phyloP scores from a whole-genome alignment of 495 filamentous ascomycete species.

The Cryomyces minteri region DNA sequence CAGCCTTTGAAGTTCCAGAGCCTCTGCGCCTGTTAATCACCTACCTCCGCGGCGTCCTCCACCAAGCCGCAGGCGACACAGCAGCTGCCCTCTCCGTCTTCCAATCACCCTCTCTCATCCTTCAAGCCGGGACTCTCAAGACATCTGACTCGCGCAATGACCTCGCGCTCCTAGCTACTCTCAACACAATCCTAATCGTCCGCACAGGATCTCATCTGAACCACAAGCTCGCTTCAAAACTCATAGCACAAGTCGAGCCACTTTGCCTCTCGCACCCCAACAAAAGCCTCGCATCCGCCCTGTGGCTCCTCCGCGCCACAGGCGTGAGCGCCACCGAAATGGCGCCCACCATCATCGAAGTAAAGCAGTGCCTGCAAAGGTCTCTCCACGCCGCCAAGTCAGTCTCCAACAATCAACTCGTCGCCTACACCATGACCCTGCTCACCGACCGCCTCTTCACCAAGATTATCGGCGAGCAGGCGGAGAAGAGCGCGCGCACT shows the following conservation, averaged over 20 bases:
- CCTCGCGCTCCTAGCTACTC: conserved; percentile 52
- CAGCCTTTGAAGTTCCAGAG: conserved; percentile 24
- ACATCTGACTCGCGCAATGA: conserved; percentile 39
- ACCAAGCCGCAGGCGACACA: conserved; percentile 62
- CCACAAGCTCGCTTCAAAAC: conserved; percentile 23
- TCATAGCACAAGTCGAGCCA: conserved; percentile 47
- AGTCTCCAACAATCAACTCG: conserved; percentile 47
- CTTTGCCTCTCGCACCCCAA: conserved; percentile 50
- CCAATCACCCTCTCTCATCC: conserved; percentile 35
- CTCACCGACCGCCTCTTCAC: conserved; percentile 78
- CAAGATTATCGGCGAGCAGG: conserved; percentile 73
- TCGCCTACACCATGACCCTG: conserved; percentile 64
- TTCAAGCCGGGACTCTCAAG: conserved; percentile 25
- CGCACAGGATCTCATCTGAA: conserved; percentile 38
- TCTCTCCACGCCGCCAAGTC: conserved; percentile 38
- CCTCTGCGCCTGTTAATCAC: conserved; percentile 26
- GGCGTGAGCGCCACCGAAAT: conserved; percentile 17
- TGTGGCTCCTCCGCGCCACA: conserved; percentile 56
- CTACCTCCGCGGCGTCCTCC: conserved; percentile 60
- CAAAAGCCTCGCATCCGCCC: conserved; percentile 57
- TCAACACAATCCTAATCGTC: conserved; percentile 73
- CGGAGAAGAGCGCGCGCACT: conserved; percentile 70
- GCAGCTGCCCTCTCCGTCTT: conserved; percentile 45
- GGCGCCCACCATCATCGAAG: conserved; percentile 39
- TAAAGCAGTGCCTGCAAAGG: conserved; percentile 58